Conservation (phyloP, 2,329 filamentous ascomycete genomes). For the Daldinia eschscholtzii region DNA sequence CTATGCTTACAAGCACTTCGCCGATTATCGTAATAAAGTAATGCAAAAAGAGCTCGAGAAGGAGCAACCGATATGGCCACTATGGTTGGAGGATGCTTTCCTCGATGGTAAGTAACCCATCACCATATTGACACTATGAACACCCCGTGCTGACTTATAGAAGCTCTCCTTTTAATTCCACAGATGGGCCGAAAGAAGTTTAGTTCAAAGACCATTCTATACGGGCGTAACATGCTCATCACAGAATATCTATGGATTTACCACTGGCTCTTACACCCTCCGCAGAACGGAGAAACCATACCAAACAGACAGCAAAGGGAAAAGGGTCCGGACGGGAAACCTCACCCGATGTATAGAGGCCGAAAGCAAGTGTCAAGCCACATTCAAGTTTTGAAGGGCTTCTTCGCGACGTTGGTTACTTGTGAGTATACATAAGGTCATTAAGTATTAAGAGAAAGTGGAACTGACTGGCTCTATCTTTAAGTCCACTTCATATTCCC, state of each 20-base stretch:
- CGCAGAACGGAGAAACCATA: constrained; percentile 55
- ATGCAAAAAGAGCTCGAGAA: constrained; percentile 71
- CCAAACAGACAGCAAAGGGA: constrained; percentile 62
- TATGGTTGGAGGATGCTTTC: constrained; percentile 74
- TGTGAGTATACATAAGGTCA: constrained; percentile 62
- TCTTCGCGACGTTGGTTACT: constrained; percentile 71
- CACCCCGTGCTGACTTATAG: constrained; percentile 35
- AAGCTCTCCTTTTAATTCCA: constrained; percentile 74
- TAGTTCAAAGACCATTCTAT: constrained; percentile 72
- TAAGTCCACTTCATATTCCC: constrained; percentile 72
- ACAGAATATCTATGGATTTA: constrained; percentile 74
- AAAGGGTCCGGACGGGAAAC: constrained; percentile 46
- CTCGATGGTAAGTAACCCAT: constrained; percentile 68
- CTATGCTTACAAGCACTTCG: constrained; percentile 72
- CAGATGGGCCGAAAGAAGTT: constrained; percentile 76
- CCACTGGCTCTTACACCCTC: constrained; percentile 60
- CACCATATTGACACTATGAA: background rate
- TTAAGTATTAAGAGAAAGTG: background rate
- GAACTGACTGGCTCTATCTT: constrained; percentile 22
- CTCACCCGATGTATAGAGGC: constrained; percentile 54
- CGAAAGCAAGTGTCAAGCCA: constrained; percentile 77
- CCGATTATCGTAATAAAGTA: constrained; percentile 74
- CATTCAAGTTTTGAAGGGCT: constrained; percentile 77
- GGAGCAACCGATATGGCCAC: constrained; percentile 71
- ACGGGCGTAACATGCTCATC: constrained; percentile 78